Percentiles rank a stretch among this genome's conserved stretches.
These are phyloP conservation scores for Trypanosoma avium DNA, from an alignment of 208 protist genomes.

Conservation along the genomic window DNA sequence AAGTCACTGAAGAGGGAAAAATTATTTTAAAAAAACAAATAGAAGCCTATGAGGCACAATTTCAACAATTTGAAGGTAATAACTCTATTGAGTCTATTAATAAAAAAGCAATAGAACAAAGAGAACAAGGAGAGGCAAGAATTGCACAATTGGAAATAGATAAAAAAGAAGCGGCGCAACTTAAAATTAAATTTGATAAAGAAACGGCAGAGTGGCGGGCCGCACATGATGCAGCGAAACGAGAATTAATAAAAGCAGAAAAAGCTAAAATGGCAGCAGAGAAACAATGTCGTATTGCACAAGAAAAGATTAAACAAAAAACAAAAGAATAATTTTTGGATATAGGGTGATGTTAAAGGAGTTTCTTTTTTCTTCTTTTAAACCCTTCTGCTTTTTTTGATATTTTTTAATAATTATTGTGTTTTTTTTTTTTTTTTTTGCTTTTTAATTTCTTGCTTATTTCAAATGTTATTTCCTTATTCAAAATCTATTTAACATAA, in stretches of 20 bases:
- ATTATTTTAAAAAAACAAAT: slow-evolving; percentile 58
- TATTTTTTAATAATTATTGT: neutral
- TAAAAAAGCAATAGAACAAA: slow-evolving; percentile 43
- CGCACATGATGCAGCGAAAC: slow-evolving; percentile 48
- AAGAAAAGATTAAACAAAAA: slow-evolving; percentile 33
- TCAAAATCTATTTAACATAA: neutral
- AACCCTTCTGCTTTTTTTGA: neutral
- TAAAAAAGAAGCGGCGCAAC: slow-evolving; percentile 59
- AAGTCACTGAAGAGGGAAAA: slow-evolving; percentile 34
- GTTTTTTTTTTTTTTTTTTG: neutral
- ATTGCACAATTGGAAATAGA: slow-evolving; percentile 49
- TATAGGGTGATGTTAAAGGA: neutral
- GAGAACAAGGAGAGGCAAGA: slow-evolving; percentile 40
- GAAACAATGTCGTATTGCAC: slow-evolving; percentile 72
- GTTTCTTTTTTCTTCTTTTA: neutral
- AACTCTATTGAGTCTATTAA: slow-evolving; percentile 64
- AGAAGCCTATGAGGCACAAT: slow-evolving; percentile 57
- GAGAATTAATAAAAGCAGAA: slow-evolving; percentile 55
- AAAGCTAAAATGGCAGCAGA: slow-evolving; percentile 49
- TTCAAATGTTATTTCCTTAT: neutral
- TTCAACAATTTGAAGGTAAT: slow-evolving; percentile 44
- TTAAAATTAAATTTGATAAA: slow-evolving; percentile 66
- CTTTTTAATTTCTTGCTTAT: neutral
- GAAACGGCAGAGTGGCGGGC: slow-evolving; percentile 59
- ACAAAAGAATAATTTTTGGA: neutral